These are phyloP conservation scores for Fusarium agapanthi DNA, from an alignment of 2,329 filamentous ascomycete species.

Conservation along the genomic window DNA sequence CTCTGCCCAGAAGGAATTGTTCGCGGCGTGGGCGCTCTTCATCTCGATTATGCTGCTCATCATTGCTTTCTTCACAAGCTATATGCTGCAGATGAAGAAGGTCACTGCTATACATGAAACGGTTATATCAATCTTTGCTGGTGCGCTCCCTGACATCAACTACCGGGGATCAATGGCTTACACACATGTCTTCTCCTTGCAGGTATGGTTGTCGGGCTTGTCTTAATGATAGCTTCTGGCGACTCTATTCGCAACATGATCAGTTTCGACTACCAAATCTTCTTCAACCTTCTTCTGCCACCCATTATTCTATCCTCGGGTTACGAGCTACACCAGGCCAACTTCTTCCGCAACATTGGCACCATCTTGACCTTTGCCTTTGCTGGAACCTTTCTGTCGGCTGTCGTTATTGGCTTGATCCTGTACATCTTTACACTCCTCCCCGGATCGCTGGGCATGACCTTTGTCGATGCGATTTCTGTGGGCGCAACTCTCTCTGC, in stretches of 20 bases:
- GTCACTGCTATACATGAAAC: constrained; percentile 98
- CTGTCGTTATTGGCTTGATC: constrained; percentile 89
- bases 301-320: constrained; percentile 97
- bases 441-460: constrained; percentile 83
- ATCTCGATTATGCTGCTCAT: constrained; percentile 96
- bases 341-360: constrained; percentile 98
- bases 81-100: constrained; percentile 94
- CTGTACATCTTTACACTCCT: constrained; percentile 90
- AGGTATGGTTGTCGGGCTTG: constrained; percentile 95
- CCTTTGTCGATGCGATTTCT: constrained; percentile 94
- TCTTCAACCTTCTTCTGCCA: constrained; percentile 98
- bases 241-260: constrained; percentile 89
- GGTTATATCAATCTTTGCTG: constrained; percentile 96
- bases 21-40: constrained; percentile 96
- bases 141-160: constrained; percentile 52
- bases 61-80: constrained; percentile 94
- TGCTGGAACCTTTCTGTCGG: constrained; percentile 95
- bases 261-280: constrained; percentile 98
- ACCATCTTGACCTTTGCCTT: constrained; percentile 98
- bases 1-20: constrained; percentile 90
- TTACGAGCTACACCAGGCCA: constrained; percentile 97
- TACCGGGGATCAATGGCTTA: constrained; percentile 36
- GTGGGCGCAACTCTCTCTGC: constrained; percentile 96
- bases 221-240: constrained; percentile 82
- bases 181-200: not conserved